These are phyloP conservation scores for Nakaseomyces nivariensis DNA, from an alignment of 1,139 yeast species.

Conservation along the genomic window DNA sequence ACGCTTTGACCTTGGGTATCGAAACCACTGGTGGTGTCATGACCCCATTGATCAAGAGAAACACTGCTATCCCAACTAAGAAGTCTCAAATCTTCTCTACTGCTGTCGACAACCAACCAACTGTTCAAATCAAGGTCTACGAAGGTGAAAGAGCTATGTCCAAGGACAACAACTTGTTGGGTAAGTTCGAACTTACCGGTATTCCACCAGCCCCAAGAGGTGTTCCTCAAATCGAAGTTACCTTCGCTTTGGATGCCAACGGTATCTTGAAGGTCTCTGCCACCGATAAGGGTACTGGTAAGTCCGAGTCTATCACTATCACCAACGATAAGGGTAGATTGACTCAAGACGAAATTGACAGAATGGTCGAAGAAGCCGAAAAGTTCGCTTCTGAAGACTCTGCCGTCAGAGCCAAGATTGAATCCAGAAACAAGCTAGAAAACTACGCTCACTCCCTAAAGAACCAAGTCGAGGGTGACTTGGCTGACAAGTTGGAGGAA, in stretches of 20 bases:
- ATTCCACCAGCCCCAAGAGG: constrained; percentile 98
- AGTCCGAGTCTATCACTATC: constrained; percentile 86
- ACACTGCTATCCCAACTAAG: constrained; percentile 91
- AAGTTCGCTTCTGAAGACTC: constrained; percentile 83
- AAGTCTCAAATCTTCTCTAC: constrained; percentile 94
- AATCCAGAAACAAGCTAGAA: constrained; percentile 79
- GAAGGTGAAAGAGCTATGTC: constrained; percentile 97
- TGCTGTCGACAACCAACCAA: constrained; percentile 92
- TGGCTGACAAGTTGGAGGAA: constrained; percentile 72
- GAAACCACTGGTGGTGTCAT: constrained; percentile 97
- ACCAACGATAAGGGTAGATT: constrained; percentile 97
- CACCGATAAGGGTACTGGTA: constrained; percentile 92
- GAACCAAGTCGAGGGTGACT: constrained; percentile 57
- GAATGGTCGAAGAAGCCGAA: constrained; percentile 93
- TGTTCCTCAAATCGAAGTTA: constrained; percentile 93
- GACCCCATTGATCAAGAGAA: constrained; percentile 93
- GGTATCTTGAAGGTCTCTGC: constrained; percentile 93
- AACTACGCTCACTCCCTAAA: constrained; percentile 79
- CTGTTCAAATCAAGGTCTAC: constrained; percentile 85
- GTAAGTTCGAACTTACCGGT: constrained; percentile 88
- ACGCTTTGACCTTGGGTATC: constrained; percentile 89
- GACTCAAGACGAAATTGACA: constrained; percentile 80
- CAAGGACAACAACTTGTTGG: constrained; percentile 87
- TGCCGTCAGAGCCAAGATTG: constrained; percentile 70
- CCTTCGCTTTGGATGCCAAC: constrained; percentile 88